Percentiles rank a stretch among this genome's conserved stretches.
Evolutionary conservation across 257 asterid genomes (phyloP).

Genomic region (Dorcoceras hygrometricum): DNA sequence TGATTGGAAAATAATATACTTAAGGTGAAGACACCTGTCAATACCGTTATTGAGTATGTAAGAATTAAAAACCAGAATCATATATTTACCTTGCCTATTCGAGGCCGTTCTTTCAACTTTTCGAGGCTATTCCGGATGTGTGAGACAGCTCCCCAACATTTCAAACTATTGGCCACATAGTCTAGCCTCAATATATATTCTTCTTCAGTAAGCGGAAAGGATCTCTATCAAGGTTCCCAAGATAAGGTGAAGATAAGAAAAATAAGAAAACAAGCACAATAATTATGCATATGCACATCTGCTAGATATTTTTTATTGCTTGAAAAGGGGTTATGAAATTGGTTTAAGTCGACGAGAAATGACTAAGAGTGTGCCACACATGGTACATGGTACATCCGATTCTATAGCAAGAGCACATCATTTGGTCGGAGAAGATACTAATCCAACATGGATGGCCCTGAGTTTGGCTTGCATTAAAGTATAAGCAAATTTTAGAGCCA

Average conservation of each 20-base stretch:
- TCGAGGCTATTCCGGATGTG: conserved; percentile 78
- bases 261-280: conserved; percentile 20
- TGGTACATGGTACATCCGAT: neutral
- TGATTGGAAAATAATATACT: neutral
- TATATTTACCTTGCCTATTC: conserved; percentile 75
- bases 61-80: neutral
- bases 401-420: neutral
- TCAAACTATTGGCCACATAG: conserved; percentile 82
- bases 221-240: conserved; percentile 50
- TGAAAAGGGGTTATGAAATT: neutral
- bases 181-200: conserved; percentile 94
- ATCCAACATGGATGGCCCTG: neutral
- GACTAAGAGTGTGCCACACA: neutral
- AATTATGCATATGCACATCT: neutral
- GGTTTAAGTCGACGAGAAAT: neutral
- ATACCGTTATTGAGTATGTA: neutral
- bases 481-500: neutral
- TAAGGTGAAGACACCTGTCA: conserved; percentile 7
- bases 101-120: conserved; percentile 86
- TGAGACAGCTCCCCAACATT: conserved; percentile 99
- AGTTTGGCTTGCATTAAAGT: neutral
- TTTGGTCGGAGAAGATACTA: neutral
- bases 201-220: conserved; percentile 90
- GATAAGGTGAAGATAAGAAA: conserved; percentile 28
- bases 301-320: neutral